phyloP scores from a whole-genome alignment of 148 eudicot genomes.

The Cornus florida region DNA sequence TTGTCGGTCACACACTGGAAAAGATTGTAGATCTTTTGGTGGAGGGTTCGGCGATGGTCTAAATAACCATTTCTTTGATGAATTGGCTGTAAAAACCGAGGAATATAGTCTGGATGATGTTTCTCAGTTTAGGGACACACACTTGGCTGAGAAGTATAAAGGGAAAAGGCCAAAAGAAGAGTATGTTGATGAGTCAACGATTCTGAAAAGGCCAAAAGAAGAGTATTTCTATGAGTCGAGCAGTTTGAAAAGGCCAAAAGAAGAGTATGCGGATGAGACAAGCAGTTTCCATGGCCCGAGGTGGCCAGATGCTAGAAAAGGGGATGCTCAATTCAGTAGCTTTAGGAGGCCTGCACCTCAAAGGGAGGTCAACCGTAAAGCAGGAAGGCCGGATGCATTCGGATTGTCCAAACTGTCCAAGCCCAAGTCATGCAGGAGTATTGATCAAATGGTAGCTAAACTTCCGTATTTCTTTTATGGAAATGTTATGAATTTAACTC shows the following conservation, averaged over 20 bases:
- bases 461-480: slow-evolving; percentile 92
- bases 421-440: slow-evolving; percentile 41
- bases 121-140: slow-evolving; percentile 22
- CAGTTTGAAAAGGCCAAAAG: slow-evolving; percentile 64
- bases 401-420: slow-evolving; percentile 31
- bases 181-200: slow-evolving; percentile 34
- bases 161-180: slow-evolving; percentile 69
- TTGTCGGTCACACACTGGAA: slow-evolving; percentile 11
- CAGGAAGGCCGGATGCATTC: slow-evolving; percentile 9
- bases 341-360: slow-evolving; percentile 10
- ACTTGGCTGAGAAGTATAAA: slow-evolving; percentile 28
- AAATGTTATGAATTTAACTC: slow-evolving; percentile 56
- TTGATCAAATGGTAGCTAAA: slow-evolving; percentile 47
- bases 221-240: slow-evolving; percentile 44
- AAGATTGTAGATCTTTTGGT: slow-evolving; percentile 16
- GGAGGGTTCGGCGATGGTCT: slow-evolving; percentile 32
- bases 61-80: slow-evolving; percentile 25
- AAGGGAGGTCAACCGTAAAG: slow-evolving; percentile 20
- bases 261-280: slow-evolving; percentile 51
- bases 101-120: slow-evolving; percentile 28
- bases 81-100: slow-evolving; percentile 53
- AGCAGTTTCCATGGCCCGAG: slow-evolving; percentile 25
- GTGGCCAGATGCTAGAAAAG: slow-evolving; percentile 32
- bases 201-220: slow-evolving; percentile 68
- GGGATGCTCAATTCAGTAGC: slow-evolving; percentile 15